Evolutionary conservation across 768 basidiomycete species (phyloP).

Genomic region (Agaricus bisporus): DNA sequence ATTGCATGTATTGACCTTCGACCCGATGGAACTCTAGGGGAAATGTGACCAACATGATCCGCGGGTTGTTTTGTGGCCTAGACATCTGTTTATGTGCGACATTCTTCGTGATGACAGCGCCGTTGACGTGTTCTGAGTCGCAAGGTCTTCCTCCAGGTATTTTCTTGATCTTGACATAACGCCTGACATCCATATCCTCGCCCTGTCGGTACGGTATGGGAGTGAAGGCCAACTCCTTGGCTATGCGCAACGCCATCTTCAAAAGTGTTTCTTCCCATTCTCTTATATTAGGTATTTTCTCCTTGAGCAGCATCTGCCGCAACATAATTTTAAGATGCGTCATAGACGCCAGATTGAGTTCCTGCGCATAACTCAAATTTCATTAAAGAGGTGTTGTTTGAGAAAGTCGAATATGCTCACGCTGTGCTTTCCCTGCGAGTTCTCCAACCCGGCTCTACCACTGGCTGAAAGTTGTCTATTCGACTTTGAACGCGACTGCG

Average conservation of each 20-base stretch:
- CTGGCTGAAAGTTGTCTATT: constrained; percentile 44
- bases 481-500: constrained; percentile 81
- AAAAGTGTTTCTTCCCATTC: constrained; percentile 89
- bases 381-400: constrained; percentile 7
- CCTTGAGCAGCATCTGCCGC: constrained; percentile 81
- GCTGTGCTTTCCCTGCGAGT: constrained; percentile 85
- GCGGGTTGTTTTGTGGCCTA: constrained; percentile 73
- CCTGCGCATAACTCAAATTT: constrained; percentile 62
- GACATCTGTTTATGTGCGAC: constrained; percentile 96
- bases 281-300: constrained; percentile 71
- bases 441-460: constrained; percentile 73
- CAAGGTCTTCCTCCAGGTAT: constrained; percentile 89
- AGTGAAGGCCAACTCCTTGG: constrained; percentile 79
- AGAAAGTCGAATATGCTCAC: constrained; percentile 38
- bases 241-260: constrained; percentile 77
- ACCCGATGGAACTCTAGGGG: constrained; percentile 91
- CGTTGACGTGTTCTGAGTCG: constrained; percentile 96
- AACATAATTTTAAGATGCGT: constrained; percentile 87
- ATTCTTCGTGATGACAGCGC: constrained; percentile 96
- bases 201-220: constrained; percentile 66
- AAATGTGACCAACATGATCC: constrained; percentile 95
- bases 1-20: constrained; percentile 88
- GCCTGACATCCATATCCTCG: constrained; percentile 90
- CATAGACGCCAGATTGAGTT: constrained; percentile 83
- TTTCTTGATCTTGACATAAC: constrained; percentile 98